Conservation (phyloP, 1,284 basidiomycete species). For the Ganoderma sp. region DNA sequence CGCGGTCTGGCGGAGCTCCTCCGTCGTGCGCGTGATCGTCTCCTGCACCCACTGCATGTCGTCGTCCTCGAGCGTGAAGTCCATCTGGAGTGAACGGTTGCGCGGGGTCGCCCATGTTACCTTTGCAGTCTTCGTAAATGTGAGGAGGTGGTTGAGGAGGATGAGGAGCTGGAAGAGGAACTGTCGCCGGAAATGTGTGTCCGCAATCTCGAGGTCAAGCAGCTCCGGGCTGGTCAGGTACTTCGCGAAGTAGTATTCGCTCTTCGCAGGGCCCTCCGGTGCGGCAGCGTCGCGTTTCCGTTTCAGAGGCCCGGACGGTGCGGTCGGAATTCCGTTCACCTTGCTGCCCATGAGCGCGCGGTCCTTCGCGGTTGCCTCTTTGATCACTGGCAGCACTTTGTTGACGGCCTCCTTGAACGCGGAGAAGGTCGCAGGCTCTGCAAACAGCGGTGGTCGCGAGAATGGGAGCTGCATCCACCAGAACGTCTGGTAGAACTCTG, state of each 20-base stretch:
- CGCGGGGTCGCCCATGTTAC: conserved; percentile 62
- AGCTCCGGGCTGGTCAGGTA: conserved; percentile 87
- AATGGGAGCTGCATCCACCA: conserved; percentile 85
- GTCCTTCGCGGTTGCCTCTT: conserved; percentile 84
- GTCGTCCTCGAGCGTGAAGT: conserved; percentile 70
- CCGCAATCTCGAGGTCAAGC: conserved; percentile 88
- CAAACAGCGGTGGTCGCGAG: conserved; percentile 71
- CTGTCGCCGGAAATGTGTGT: conserved; percentile 90
- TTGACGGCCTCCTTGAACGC: conserved; percentile 73
- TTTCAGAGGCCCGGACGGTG: conserved; percentile 53
- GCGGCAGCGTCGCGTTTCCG: conserved; percentile 66
- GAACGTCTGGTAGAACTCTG: conserved; percentile 84
- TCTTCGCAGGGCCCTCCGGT: conserved; percentile 53
- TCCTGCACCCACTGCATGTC: conserved; percentile 80
- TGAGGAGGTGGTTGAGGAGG: conserved; percentile 79
- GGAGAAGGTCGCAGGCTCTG: conserved; percentile 56
- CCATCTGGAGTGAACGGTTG: conserved; percentile 79
- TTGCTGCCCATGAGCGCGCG: conserved; percentile 79
- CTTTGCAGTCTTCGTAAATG: conserved; percentile 76
- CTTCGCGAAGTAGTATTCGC: conserved; percentile 90
- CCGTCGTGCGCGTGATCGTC: conserved; percentile 63
- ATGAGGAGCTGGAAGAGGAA: conserved; percentile 88
- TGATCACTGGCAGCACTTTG: conserved; percentile 76
- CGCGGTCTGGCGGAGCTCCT: conserved; percentile 75
- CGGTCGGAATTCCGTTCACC: conserved; percentile 43